Percentiles rank a stretch among this genome's conserved stretches.
phyloP scores from a whole-genome alignment of 306 rosid genomes.

The Malus orientalis region DNA sequence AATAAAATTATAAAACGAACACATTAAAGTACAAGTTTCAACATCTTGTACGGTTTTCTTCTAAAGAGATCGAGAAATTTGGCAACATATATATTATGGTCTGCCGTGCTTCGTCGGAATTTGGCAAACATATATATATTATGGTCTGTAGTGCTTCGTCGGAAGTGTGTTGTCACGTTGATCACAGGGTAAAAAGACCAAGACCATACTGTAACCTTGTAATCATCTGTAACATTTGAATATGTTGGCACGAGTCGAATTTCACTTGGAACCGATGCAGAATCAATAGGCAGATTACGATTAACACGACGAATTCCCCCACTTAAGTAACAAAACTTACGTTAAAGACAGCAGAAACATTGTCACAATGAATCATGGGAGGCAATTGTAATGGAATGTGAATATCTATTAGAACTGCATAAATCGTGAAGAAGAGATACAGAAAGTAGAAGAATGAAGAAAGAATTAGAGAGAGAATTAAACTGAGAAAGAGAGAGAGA shows the following conservation, averaged over 20 bases:
- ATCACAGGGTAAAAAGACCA: not conserved
- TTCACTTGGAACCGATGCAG: not conserved
- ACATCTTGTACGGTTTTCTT: too few species aligned
- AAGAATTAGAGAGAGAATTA: too few species aligned
- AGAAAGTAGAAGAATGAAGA: too few species aligned
- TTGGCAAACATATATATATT: not conserved
- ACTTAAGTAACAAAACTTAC: not conserved
- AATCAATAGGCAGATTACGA: not conserved
- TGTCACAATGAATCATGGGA: too few species aligned
- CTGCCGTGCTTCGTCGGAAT: not conserved
- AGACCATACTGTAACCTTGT: not conserved
- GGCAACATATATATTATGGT: not conserved
- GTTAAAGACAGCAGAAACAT: too few species aligned
- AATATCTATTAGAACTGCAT: too few species aligned
- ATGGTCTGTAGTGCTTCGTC: not conserved
- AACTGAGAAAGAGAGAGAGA: too few species aligned
- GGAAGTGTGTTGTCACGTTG: not conserved
- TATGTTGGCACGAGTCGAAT: not conserved
- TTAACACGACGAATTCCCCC: not conserved
- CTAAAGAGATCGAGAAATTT: too few species aligned
- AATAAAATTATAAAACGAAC: not conserved
- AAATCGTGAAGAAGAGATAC: too few species aligned
- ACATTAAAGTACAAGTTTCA: not conserved
- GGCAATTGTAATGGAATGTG: too few species aligned
- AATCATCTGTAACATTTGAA: not conserved